Percentiles rank a stretch among this genome's conserved stretches.
Evolutionary conservation across 805 yeast species (phyloP).

Genomic region (Teunomyces cretensis): DNA sequence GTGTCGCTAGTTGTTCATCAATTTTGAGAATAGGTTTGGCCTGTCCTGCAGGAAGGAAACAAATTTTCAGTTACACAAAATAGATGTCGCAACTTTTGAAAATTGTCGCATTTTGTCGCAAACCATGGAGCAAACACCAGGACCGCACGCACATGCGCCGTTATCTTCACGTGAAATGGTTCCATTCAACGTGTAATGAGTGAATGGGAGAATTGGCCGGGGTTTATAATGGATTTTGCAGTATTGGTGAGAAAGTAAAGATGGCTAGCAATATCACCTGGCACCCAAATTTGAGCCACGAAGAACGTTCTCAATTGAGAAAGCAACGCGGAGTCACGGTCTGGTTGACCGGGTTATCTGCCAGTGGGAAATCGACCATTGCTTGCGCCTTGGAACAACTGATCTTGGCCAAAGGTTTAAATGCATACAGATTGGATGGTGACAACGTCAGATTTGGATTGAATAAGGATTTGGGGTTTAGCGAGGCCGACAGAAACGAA

Average conservation of each 20-base stretch:
- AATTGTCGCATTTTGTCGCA: too few relatives aligned
- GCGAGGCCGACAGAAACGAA: constrained; percentile 89
- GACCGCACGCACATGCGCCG: not conserved
- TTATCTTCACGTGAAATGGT: constrained; percentile 4
- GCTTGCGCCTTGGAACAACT: constrained; percentile 92
- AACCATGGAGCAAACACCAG: too few relatives aligned
- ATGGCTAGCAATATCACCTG: constrained; percentile 98
- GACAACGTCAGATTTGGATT: constrained; percentile 94
- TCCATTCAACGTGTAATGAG: constrained; percentile 1
- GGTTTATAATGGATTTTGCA: not conserved
- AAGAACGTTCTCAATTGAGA: constrained; percentile 69
- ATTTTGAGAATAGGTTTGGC: not conserved
- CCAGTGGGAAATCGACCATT: constrained; percentile 92
- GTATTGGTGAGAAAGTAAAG: too few relatives aligned
- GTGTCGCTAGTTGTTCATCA: not conserved
- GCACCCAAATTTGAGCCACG: constrained; percentile 87
- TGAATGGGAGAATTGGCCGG: not conserved
- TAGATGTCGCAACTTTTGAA: not conserved
- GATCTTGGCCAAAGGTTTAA: constrained; percentile 64
- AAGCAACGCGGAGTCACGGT: constrained; percentile 86
- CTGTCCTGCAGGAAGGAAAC: not conserved
- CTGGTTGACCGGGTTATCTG: constrained; percentile 95
- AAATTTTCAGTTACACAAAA: constrained; percentile 2
- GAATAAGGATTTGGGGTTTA: constrained; percentile 92
- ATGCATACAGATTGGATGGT: constrained; percentile 88